Conservation (phyloP, 495 filamentous ascomycete species). For the Aspergillus sclerotiicarbonarius region DNA sequence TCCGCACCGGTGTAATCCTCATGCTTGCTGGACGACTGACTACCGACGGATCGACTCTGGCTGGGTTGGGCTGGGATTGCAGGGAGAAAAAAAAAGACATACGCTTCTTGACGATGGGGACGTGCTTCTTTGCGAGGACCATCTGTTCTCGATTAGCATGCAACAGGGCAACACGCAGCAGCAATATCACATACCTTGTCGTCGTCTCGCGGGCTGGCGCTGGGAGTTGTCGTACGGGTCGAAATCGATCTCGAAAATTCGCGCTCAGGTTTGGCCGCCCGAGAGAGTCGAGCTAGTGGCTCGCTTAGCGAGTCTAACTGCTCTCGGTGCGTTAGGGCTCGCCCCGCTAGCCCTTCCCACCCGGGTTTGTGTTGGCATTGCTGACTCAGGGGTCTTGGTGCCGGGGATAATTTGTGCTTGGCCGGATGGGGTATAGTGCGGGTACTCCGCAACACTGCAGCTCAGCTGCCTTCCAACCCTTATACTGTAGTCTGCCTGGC, state of each 20-base stretch:
- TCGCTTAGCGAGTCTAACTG: conserved; percentile 41
- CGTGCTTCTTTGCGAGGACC: conserved; percentile 97
- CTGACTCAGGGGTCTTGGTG: not conserved
- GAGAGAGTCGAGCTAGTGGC: conserved; percentile 35
- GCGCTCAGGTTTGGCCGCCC: conserved; percentile 30
- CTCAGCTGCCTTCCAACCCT: too few species aligned
- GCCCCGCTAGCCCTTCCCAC: conserved; percentile 21
- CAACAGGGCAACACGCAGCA: not conserved
- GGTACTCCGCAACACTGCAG: not conserved
- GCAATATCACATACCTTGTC: conserved; percentile 40
- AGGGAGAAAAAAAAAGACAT: conserved; percentile 47
- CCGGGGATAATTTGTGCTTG: not conserved
- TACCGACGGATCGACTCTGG: not conserved
- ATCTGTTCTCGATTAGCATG: conserved; percentile 57
- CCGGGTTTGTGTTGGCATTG: not conserved
- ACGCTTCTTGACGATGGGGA: conserved; percentile 99
- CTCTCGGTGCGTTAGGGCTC: conserved; percentile 19
- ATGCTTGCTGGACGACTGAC: not conserved
- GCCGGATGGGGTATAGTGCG: not conserved
- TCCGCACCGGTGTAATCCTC: too few species aligned
- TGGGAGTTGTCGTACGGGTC: conserved; percentile 49
- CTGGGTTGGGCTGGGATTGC: not conserved
- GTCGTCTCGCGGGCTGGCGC: conserved; percentile 45
- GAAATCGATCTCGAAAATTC: conserved; percentile 45
- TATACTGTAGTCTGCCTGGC: too few species aligned